Conservation (phyloP, 2,329 filamentous ascomycete species). For the Hymenoscyphus repandus region DNA sequence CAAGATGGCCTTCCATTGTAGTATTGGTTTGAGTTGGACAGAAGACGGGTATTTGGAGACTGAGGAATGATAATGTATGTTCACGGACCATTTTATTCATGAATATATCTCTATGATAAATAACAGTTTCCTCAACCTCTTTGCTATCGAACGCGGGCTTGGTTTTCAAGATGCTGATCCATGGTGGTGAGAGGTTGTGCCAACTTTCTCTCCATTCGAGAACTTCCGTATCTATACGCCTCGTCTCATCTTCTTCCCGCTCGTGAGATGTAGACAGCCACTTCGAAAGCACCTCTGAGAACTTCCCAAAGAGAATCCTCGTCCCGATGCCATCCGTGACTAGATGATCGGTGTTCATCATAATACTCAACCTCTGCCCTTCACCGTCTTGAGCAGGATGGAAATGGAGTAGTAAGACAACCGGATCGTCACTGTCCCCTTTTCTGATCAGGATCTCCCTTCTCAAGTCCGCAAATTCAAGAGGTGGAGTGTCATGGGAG, state of each 20-base stretch:
- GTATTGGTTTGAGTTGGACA: neutral
- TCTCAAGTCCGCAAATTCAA: constrained; percentile 10
- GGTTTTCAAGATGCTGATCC: constrained; percentile 17
- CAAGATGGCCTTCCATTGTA: neutral
- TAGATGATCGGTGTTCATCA: constrained; percentile 21
- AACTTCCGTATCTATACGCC: neutral
- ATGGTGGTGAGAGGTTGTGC: constrained; percentile 18
- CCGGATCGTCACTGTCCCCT: constrained; percentile 4
- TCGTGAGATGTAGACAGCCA: neutral
- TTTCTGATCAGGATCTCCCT: constrained; percentile 7
- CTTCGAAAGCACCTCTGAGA: constrained; percentile 12
- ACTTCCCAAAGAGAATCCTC: constrained; percentile 19
- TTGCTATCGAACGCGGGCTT: constrained; percentile 11
- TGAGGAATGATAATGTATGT: neutral
- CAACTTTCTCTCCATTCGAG: constrained; percentile 12
- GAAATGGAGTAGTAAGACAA: constrained; percentile 9
- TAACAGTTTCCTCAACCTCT: constrained; percentile 5
- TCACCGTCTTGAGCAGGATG: neutral
- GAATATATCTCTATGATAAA: constrained; percentile 12
- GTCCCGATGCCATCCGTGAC: constrained; percentile 23
- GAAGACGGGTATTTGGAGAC: neutral
- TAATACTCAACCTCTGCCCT: constrained; percentile 9
- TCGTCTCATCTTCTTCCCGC: too few species aligned
- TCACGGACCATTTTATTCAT: constrained; percentile 12
- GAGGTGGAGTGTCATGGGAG: neutral